Conservation (phyloP, 352 stramenopile genomes). For the Pythium dissimile region DNA sequence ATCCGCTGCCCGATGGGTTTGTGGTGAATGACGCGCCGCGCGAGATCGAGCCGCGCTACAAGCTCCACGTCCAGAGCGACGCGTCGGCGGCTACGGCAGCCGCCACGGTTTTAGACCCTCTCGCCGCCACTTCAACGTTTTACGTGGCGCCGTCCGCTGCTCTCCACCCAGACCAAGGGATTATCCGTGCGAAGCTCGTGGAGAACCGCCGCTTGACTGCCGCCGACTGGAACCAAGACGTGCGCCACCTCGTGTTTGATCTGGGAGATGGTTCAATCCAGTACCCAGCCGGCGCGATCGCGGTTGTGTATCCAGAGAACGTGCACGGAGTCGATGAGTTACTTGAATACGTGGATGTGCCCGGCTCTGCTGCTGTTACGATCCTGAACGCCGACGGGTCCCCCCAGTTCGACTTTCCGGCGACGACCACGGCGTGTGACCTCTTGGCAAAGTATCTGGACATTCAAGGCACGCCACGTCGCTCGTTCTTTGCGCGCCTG, state of each 20-base stretch:
- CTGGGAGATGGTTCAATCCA: constrained; percentile 24
- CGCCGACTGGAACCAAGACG: constrained; percentile 75
- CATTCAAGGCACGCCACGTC: constrained; percentile 81
- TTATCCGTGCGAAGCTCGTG: constrained; percentile 50
- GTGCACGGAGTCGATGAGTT: constrained; percentile 61
- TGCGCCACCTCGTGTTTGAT: constrained; percentile 75
- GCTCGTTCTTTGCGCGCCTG: constrained; percentile 86
- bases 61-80: constrained; percentile 27
- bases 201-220: constrained; percentile 67
- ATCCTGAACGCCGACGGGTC: constrained; percentile 49
- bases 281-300: constrained; percentile 72
- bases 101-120: no score
- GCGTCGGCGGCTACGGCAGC: no score
- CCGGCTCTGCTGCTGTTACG: constrained; percentile 36
- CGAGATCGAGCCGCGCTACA: constrained; percentile 46
- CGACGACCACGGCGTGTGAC: constrained; percentile 45
- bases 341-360: constrained; percentile 45
- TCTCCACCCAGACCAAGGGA: constrained; percentile 35
- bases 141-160: constrained; percentile 50
- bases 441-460: constrained; percentile 85
- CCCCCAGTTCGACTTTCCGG: constrained; percentile 48
- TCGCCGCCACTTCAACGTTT: constrained; percentile 43
- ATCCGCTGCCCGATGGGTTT: constrained; percentile 50
- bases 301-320: constrained; percentile 79
- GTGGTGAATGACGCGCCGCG: constrained; percentile 64